phyloP scores from a whole-genome alignment of 1,284 basidiomycete species.

The Cystobasidiaceae sp. region DNA sequence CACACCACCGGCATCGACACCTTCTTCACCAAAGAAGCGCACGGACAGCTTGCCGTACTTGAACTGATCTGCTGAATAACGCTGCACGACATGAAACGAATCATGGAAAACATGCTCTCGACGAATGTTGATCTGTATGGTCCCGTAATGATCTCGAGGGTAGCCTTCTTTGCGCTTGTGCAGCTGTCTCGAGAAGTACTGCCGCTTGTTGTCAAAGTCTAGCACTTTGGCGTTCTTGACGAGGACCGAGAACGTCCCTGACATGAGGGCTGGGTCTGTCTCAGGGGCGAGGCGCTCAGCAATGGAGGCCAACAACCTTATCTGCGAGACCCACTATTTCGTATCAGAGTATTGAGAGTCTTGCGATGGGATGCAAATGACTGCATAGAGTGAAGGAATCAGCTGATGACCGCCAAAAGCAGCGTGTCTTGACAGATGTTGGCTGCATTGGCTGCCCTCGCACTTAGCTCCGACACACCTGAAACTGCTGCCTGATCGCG shows the following conservation, averaged over 20 bases:
- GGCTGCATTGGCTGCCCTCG: too few relatives aligned
- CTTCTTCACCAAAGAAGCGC: conserved; percentile 91
- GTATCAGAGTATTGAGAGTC: conserved; percentile 27
- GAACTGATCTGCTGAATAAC: conserved; percentile 90
- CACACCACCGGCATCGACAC: conserved; percentile 96
- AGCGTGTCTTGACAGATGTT: too few relatives aligned
- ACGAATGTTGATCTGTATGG: conserved; percentile 86
- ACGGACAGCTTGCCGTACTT: conserved; percentile 97
- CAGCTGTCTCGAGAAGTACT: conserved; percentile 95
- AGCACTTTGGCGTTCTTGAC: conserved; percentile 94
- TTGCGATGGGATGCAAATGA: conserved; percentile 22
- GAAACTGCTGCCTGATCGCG: conserved; percentile 28
- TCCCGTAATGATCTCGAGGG: conserved; percentile 69
- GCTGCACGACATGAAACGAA: conserved; percentile 85
- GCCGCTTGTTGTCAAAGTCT: conserved; percentile 99
- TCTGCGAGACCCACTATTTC: conserved; percentile 28
- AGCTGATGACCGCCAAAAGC: too few relatives aligned
- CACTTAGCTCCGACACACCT: background rate
- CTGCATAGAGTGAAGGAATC: background rate
- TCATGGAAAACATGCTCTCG: conserved; percentile 87
- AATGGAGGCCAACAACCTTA: too few relatives aligned
- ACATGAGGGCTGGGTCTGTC: conserved; percentile 85
- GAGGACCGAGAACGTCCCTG: conserved; percentile 92
- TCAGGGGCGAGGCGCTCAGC: too few relatives aligned
- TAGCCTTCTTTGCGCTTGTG: conserved; percentile 59